Evolutionary conservation across 192 early-diverging fungal genomes (phyloP), one percentile per base, ranked within the genome.

Genomic region (Coemansia sp.): DNA sequence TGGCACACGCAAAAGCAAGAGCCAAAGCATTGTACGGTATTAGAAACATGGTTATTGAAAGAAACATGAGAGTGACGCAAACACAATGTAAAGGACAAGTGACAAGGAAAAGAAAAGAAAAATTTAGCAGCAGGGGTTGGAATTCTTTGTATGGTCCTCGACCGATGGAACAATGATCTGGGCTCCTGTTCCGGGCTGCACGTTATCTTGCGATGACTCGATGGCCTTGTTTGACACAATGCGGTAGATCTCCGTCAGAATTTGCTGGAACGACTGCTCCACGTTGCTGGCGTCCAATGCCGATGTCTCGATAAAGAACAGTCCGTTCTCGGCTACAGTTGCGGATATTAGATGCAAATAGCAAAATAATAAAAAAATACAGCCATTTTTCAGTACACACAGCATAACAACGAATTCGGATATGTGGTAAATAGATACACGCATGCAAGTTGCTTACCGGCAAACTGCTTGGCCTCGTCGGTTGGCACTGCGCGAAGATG

Each of bases 221-320:
- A 98, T 84, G 35, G 95, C 94, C 75, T 95, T 96, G 91, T 94
- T 95, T 58, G 96, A 96, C 15, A 96, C 93, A 68, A 97, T 93
- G 66, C 91, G 90, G 84, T 98, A 98, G 45, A 81, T 89, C 90
- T 93, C 94, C 49, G 94, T 94, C 68, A 98, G 82, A 63, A 97
- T 97, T 59, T 93, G 89, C 78, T 96, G 93, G 84, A 99, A 98
- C 28, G 94, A 90, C 37, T 91, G 85, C 76, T 99, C 97, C 55
- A 99, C 95, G 74, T 99, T 99, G 85, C 87, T 94, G 20, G 91
- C 86, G 71, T 99, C 95, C 81, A 99, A 84, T 18, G 97, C 97
- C 26, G 97, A 99, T 7, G 97, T 98, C 78, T 99, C 97, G 61
- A 99, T 99, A 74, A 99, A 99, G 30, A 92, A 94, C 51, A 99